phyloP scores from a whole-genome alignment of 1,284 basidiomycete species.

The Ceratobasidium sp. region DNA sequence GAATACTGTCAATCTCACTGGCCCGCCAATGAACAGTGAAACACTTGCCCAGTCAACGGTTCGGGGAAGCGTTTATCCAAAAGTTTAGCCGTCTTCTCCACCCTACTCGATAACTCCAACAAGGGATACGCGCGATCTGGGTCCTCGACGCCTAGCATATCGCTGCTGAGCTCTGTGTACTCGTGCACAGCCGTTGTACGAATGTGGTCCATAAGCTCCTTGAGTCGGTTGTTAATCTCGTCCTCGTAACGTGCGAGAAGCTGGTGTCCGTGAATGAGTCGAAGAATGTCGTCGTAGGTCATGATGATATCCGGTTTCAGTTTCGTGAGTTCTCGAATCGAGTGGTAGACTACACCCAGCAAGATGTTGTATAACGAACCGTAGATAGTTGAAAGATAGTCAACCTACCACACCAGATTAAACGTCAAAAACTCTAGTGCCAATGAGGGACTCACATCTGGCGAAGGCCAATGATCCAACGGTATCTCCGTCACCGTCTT shows the following conservation, averaged over 20 bases:
- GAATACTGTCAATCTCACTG: background rate
- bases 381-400: constrained; percentile 69
- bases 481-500: constrained; percentile 74
- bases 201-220: constrained; percentile 75
- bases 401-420: constrained; percentile 55
- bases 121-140: constrained; percentile 76
- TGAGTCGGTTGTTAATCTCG: constrained; percentile 66
- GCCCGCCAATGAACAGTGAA: background rate
- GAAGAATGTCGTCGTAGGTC: constrained; percentile 69
- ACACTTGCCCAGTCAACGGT: constrained; percentile 75
- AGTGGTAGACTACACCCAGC: constrained; percentile 83
- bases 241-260: constrained; percentile 71
- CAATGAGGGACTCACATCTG: constrained; percentile 68
- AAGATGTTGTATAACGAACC: constrained; percentile 85
- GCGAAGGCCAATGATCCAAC: constrained; percentile 77
- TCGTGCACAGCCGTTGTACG: constrained; percentile 70
- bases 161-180: constrained; percentile 70
- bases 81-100: constrained; percentile 84
- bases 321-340: constrained; percentile 75
- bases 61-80: constrained; percentile 86
- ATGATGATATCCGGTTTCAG: constrained; percentile 72
- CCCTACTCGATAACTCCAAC: constrained; percentile 82
- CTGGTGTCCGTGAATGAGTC: constrained; percentile 73
- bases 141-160: constrained; percentile 63
- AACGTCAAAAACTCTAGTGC: background rate